These are phyloP conservation scores for Aureobasidium subglaciale DNA, from an alignment of 2,329 filamentous ascomycete genomes.

Conservation along the genomic window DNA sequence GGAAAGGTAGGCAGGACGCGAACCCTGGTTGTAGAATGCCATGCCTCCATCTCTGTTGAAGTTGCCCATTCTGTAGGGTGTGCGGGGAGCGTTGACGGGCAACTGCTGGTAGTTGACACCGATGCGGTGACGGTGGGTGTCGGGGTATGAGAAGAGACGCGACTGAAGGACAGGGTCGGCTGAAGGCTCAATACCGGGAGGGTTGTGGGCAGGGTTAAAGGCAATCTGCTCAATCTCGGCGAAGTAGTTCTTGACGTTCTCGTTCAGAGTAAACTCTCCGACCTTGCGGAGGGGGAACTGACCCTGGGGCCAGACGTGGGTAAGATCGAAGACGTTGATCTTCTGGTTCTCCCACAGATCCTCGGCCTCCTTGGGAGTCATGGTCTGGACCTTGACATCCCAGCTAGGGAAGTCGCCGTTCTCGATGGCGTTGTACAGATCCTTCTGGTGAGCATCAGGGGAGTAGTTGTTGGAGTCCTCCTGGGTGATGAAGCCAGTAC, in stretches of 20 bases:
- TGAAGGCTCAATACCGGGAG: constrained; percentile 61
- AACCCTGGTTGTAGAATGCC: constrained; percentile 59
- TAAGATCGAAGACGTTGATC: constrained; percentile 50
- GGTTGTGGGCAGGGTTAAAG: constrained; percentile 61
- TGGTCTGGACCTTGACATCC: constrained; percentile 45
- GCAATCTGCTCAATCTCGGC: constrained; percentile 63
- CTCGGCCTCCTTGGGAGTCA: constrained; percentile 47
- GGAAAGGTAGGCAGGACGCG: constrained; percentile 50
- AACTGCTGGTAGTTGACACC: constrained; percentile 55
- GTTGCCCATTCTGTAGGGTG: constrained; percentile 53
- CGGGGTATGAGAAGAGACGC: constrained; percentile 64
- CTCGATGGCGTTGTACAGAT: constrained; percentile 46
- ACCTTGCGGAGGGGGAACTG: constrained; percentile 48
- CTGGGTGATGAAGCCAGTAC: constrained; percentile 46
- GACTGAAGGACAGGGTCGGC: constrained; percentile 64
- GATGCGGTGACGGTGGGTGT: constrained; percentile 54
- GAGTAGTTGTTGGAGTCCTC: constrained; percentile 44
- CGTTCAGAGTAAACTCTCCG: constrained; percentile 47
- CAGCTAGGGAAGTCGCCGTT: constrained; percentile 47
- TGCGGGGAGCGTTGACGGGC: constrained; percentile 46
- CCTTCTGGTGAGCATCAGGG: constrained; percentile 48
- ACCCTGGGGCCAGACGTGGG: constrained; percentile 48
- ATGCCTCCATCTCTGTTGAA: constrained; percentile 68
- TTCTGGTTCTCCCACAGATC: constrained; percentile 46
- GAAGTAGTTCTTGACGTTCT: constrained; percentile 55